These are phyloP conservation scores for Sugiyamaella valdiviana DNA, from an alignment of 805 yeast genomes.

Conservation along the genomic window DNA sequence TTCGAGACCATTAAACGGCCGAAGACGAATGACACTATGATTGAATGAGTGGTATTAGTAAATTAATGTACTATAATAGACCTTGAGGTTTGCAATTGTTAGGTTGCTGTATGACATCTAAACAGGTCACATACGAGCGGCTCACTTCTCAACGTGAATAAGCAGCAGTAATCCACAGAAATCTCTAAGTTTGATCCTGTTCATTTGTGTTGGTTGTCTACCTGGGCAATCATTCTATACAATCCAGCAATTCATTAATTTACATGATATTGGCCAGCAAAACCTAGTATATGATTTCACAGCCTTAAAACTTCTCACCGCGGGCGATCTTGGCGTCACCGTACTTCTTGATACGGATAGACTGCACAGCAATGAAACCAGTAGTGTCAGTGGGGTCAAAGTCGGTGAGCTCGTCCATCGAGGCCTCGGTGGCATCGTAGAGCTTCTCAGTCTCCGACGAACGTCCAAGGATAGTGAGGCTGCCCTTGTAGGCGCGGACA, in stretches of 20 bases:
- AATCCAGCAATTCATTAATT: not conserved
- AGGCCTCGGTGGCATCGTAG: constrained; percentile 95
- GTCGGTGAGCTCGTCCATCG: constrained; percentile 98
- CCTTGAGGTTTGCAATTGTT: no score
- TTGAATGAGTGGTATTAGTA: no score
- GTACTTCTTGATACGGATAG: constrained; percentile 96
- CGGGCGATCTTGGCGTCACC: constrained; percentile 91
- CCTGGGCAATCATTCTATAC: no score
- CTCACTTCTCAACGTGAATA: no score
- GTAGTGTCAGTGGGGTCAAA: constrained; percentile 95
- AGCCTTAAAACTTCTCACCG: constrained; percentile 43
- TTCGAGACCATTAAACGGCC: not conserved
- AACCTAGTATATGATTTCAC: no score
- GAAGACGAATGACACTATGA: no score
- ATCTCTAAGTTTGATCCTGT: no score
- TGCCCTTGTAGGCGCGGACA: constrained; percentile 89
- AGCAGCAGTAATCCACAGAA: no score
- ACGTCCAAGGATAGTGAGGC: constrained; percentile 80
- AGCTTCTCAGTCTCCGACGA: constrained; percentile 91
- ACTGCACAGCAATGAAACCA: constrained; percentile 96
- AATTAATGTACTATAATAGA: no score
- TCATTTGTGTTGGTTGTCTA: no score
- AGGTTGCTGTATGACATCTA: no score
- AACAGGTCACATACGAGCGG: no score
- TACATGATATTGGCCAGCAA: not conserved